Percentiles rank a stretch among this genome's conserved stretches.
Conservation (phyloP, 1,139 yeast species). For the Hyphopichia wangnamkhiaoensis region DNA sequence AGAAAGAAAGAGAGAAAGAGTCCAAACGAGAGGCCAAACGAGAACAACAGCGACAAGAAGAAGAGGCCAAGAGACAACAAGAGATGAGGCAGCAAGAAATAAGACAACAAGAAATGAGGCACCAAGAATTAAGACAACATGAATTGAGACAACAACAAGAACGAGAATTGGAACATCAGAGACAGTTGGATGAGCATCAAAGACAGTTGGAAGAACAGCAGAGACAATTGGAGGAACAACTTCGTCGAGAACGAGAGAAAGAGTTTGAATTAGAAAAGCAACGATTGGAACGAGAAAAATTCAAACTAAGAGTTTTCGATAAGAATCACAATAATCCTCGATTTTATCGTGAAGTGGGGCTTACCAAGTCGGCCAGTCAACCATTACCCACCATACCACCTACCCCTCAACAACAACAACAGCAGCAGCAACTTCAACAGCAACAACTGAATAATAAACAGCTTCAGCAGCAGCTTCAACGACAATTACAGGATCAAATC, state of each 20-base stretch:
- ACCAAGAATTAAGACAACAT: no score
- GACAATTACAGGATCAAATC: conserved; percentile 1
- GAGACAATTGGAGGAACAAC: neutral
- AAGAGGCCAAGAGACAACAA: conserved; percentile 1
- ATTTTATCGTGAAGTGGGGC: neutral
- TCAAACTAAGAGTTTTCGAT: neutral
- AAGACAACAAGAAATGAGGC: no score
- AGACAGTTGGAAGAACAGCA: no score
- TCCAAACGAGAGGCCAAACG: neutral
- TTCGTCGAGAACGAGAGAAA: neutral
- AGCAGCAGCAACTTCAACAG: neutral
- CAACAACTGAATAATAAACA: neutral
- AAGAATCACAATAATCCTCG: neutral
- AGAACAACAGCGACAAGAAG: neutral
- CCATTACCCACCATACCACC: conserved; percentile 3
- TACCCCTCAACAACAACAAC: neutral
- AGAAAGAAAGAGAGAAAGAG: neutral
- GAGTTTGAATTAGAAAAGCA: neutral
- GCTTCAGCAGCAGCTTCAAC: neutral
- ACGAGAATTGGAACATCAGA: neutral
- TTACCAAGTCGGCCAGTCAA: neutral
- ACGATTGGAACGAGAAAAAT: neutral
- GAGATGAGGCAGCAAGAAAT: no score
- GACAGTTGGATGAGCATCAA: neutral
- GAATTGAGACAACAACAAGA: neutral